Evolutionary conservation across 805 yeast species (phyloP), one percentile per base, ranked within the genome.

Genomic region (Suhomyces pyralidae): DNA sequence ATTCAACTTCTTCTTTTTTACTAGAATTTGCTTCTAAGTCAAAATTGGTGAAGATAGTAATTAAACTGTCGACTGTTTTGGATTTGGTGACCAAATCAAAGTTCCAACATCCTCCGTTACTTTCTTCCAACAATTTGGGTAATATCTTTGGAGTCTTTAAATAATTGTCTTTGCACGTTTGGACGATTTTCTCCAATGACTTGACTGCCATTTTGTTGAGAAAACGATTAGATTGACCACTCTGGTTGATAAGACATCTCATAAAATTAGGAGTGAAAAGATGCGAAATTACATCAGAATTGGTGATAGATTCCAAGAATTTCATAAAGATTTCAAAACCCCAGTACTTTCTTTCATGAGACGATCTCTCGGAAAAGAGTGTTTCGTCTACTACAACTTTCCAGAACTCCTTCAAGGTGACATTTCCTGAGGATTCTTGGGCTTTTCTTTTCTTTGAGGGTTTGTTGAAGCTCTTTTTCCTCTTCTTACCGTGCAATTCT

Each of bases 281-380:
- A 48, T 58, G 53, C 22, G 32, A 51, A 10, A 73, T 57, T 12
- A 57, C 54, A 22, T 61, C 59, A 3, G 58, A 22, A 1, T 53
- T 54, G 3, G 60, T 50, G 5, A 70, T 55, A 2, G 51, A 42
- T 2, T 48, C 51, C 42, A 85, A 64, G 51, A 83, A 76, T 49
- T 77, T 71, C 42, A 70, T 76, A 55, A 92, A 83, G 9, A 91
- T 79, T 59, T 88, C 88, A 60, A 92, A 83, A 0, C 97, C 98
- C 81, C 90, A 81, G 67, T 79, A 88, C 66, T 92, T 93, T 52
- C 97, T 77, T 66, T 92, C 97, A 30, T 85, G 81, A 1, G 97
- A 90, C 0, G 97, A 78, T 57, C 85, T 82, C 36, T 82, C 83
- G 5, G 88, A 76, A 59, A 93, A 92, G 54, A 88, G 81, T 3